Percentiles rank a stretch among this genome's conserved stretches.
phyloP scores from a whole-genome alignment of 1,139 yeast species.

The Magnusiomyces fungicola region DNA sequence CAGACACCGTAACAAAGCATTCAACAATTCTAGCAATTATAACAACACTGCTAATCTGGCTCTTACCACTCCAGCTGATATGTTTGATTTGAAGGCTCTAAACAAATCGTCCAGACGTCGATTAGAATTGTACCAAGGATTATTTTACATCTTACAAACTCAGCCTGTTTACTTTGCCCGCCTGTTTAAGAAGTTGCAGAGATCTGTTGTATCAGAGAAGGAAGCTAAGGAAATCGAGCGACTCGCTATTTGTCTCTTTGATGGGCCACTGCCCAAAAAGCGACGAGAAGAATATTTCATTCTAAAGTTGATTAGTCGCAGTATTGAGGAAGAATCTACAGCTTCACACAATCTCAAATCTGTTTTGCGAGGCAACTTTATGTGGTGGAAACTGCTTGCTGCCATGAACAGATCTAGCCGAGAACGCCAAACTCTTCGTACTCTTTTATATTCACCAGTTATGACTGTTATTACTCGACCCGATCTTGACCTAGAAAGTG shows the following conservation, averaged over 20 bases:
- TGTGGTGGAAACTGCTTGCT: slow-evolving; percentile 47
- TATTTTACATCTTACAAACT: slow-evolving; percentile 79
- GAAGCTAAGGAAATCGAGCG: slow-evolving; percentile 40
- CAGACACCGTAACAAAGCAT: slow-evolving; percentile 42
- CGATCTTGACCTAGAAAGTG: slow-evolving; percentile 65
- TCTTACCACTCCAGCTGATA: slow-evolving; percentile 24
- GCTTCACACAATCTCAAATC: slow-evolving; percentile 21
- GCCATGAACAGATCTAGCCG: slow-evolving; percentile 52
- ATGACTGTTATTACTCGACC: slow-evolving; percentile 47
- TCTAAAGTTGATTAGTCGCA: slow-evolving; percentile 49
- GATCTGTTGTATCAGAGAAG: slow-evolving; percentile 27
- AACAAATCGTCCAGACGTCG: slow-evolving; percentile 37
- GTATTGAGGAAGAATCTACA: slow-evolving; percentile 43
- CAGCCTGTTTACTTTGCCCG: slow-evolving; percentile 68
- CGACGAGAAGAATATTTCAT: slow-evolving; percentile 69
- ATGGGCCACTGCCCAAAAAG: slow-evolving; percentile 29
- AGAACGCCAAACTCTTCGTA: slow-evolving; percentile 50
- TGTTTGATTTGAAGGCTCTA: slow-evolving; percentile 36
- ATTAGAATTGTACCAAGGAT: slow-evolving; percentile 61
- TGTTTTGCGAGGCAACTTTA: slow-evolving; percentile 28
- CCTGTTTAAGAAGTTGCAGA: slow-evolving; percentile 37
- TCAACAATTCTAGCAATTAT: slow-evolving; percentile 15
- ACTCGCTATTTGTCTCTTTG: slow-evolving; percentile 45
- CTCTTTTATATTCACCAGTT: slow-evolving; percentile 48
- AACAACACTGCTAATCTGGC: slow-evolving; percentile 16